Evolutionary conservation across 441 rosid genomes (phyloP).

Genomic region (Croton setiger): DNA sequence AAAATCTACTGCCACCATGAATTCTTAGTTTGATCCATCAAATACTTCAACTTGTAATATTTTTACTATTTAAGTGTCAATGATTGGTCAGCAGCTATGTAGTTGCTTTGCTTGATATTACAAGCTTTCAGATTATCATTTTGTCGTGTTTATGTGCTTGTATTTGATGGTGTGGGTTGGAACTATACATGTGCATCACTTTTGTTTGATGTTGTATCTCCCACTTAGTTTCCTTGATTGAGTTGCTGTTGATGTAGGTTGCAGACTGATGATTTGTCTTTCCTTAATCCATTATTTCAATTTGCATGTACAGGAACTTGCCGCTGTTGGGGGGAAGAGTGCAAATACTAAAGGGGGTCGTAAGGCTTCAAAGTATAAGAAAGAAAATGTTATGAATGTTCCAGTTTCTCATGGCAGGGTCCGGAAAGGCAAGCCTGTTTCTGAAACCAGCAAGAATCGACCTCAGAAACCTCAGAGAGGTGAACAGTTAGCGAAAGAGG

Average conservation of each 20-base stretch:
- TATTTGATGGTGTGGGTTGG: neutral
- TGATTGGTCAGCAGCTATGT: too few relatives aligned
- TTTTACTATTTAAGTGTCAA: too few relatives aligned
- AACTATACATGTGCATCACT: neutral
- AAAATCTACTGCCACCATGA: too few relatives aligned
- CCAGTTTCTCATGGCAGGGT: constrained; percentile 44
- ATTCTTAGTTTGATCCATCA: too few relatives aligned
- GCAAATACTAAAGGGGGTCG: constrained; percentile 60
- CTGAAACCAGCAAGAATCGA: constrained; percentile 44
- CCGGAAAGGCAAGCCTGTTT: constrained; percentile 50
- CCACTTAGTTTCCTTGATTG: neutral
- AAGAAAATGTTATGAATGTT: constrained; percentile 42
- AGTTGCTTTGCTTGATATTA: neutral
- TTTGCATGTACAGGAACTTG: constrained; percentile 57
- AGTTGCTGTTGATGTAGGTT: neutral
- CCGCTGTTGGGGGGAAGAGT: constrained; percentile 70
- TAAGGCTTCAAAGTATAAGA: constrained; percentile 66
- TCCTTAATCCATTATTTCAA: constrained; percentile 3
- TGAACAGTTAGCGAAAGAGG: constrained; percentile 86
- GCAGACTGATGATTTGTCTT: neutral
- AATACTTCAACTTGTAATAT: too few relatives aligned
- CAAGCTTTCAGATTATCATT: neutral
- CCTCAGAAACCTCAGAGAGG: constrained; percentile 55
- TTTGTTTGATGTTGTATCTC: neutral
- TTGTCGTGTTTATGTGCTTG: neutral